Evolutionary conservation across 1,139 yeast genomes (phyloP).

Genomic region (Wickerhamomyces sp.): DNA sequence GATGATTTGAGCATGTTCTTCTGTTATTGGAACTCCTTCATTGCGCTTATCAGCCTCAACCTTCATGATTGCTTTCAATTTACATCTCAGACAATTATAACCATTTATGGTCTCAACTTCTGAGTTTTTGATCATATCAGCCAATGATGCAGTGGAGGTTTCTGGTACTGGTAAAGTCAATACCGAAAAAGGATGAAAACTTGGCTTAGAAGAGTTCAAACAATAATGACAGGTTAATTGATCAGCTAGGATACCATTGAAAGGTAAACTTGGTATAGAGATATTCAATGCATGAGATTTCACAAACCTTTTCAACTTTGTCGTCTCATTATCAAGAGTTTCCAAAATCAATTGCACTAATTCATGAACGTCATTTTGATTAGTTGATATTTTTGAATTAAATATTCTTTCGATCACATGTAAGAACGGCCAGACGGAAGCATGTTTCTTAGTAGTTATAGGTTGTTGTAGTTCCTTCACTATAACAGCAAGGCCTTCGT

Average conservation of each 20-base stretch:
- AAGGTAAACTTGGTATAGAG: slow-evolving; percentile 59
- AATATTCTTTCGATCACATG: slow-evolving; percentile 73
- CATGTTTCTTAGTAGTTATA: slow-evolving; percentile 44
- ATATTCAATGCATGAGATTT: slow-evolving; percentile 21
- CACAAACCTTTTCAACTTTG: slow-evolving; percentile 36
- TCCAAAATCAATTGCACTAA: slow-evolving; percentile 76
- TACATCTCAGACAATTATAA: slow-evolving; percentile 73
- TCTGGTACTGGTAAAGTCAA: slow-evolving; percentile 76
- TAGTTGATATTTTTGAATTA: slow-evolving; percentile 68
- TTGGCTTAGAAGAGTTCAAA: slow-evolving; percentile 55
- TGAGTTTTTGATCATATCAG: slow-evolving; percentile 51
- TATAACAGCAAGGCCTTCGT: slow-evolving; percentile 51
- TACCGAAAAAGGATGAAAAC: slow-evolving; percentile 61
- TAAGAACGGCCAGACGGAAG: slow-evolving; percentile 77
- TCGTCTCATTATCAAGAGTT: slow-evolving; percentile 66
- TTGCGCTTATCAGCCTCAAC: slow-evolving; percentile 22
- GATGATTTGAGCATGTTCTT: slow-evolving; percentile 21
- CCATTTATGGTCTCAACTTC: slow-evolving; percentile 73
- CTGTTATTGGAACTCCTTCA: slow-evolving; percentile 15
- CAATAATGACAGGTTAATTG: slow-evolving; percentile 70
- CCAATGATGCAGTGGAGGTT: slow-evolving; percentile 41
- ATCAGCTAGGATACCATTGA: slow-evolving; percentile 61
- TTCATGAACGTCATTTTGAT: slow-evolving; percentile 96
- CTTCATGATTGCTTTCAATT: slow-evolving; percentile 45
- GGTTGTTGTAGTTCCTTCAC: slow-evolving; percentile 61